Base-by-base conservation (phyloP, 1,139 yeast genomes). In the Debaryomycetaceae sp. region DNA sequence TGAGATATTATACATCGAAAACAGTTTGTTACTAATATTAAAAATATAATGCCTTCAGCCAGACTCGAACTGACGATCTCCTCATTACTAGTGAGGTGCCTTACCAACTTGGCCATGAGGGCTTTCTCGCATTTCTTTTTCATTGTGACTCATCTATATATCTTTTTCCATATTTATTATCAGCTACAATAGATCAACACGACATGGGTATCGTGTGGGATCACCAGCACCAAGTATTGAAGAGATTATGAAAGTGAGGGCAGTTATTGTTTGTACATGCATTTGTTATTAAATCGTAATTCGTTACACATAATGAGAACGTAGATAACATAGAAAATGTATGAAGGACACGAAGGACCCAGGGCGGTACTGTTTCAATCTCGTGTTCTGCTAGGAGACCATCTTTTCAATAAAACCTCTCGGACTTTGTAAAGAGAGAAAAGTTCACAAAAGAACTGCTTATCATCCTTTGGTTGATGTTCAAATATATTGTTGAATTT, bases 61-160 rank as follows among this genome's bases (percentile, higher is more conserved):
- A 81, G 87, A 81, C 72, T 83, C 84, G 88, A 83, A 83, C 88
- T 83, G 87, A 80, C 83, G 89, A 83, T 83, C 89, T 83, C 86
- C 82, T 81, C 88, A 83, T 83, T 83, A 83, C 88, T 83, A 83
- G 89, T 83, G 88, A 81, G 82, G 86, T 85, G 89, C 89, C 88
- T 83, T 83, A 83, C 88, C 89, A 83, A 82, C 88, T 83, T 83
- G 88, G 88, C 84, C 85, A 80, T 78, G 76, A 59, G 63, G 68
- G 69, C 69, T 13, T 8, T 27, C 31, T 27, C 4, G 8, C 4
- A 8, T 27, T 27, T 8, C 8, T 27, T 27, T 27, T 11, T 27
- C 4, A 3, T 27, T 27, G 31, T 27, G 20, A 17, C 20, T 2
- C 20, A 17, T 17, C 20, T 17, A 17, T 17, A 4, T 17, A 17